phyloP scores from a whole-genome alignment of 2,329 filamentous ascomycete genomes.

The Pseudocercospora crystallina region DNA sequence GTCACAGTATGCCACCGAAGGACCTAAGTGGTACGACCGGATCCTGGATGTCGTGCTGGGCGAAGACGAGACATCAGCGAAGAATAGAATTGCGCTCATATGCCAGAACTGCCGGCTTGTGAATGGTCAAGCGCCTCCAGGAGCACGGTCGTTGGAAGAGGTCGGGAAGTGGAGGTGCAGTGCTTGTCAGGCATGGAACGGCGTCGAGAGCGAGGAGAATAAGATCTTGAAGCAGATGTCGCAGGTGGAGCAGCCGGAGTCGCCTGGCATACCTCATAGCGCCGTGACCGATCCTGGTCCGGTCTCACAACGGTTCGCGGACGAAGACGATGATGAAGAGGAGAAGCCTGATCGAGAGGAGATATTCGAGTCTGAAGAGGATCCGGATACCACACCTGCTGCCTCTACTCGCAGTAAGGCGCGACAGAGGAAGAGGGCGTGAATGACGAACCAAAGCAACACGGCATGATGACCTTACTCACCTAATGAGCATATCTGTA shows the following conservation, averaged over 20 bases:
- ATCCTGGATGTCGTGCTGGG: slow-evolving; percentile 88
- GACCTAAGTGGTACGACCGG: slow-evolving; percentile 83
- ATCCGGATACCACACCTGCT: slow-evolving; percentile 31
- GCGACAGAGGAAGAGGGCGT: slow-evolving; percentile 40
- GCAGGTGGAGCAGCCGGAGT: slow-evolving; percentile 8
- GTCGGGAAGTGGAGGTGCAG: slow-evolving; percentile 86
- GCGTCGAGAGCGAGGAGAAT: slow-evolving; percentile 72
- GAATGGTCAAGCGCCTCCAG: slow-evolving; percentile 93
- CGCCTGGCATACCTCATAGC: not conserved
- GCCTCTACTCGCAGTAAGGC: slow-evolving; percentile 44
- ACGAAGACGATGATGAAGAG: slow-evolving; percentile 21
- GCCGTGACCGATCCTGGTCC: slow-evolving; percentile 8
- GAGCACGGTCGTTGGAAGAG: slow-evolving; percentile 72
- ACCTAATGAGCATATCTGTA: slow-evolving; percentile 2
- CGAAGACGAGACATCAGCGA: slow-evolving; percentile 89
- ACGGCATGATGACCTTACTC: not conserved
- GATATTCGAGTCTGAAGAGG: slow-evolving; percentile 5
- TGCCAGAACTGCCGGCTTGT: slow-evolving; percentile 81
- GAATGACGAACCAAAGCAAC: not conserved
- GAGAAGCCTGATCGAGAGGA: slow-evolving; percentile 20
- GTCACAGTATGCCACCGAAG: slow-evolving; percentile 29
- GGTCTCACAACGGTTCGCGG: slow-evolving; percentile 1
- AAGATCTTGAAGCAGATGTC: slow-evolving; percentile 68
- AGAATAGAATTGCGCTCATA: slow-evolving; percentile 86
- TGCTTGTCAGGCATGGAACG: slow-evolving; percentile 79